Base-by-base conservation (phyloP, 495 filamentous ascomycete species). In the Aspergillus carlsbadensis region DNA sequence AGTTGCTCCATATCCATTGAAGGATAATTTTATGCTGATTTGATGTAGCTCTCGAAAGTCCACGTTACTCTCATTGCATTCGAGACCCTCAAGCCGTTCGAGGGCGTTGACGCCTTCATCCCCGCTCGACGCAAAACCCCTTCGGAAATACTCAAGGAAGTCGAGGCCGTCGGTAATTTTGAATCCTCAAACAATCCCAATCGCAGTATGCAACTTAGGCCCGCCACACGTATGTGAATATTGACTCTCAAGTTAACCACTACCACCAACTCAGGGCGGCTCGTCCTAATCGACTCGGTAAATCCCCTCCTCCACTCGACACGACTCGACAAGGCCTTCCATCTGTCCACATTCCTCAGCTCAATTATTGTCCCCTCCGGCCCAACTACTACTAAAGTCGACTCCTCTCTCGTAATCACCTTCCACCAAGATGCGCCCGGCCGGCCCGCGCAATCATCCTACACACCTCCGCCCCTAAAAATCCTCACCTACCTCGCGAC, bases 21-120 rank as follows among this genome's bases (percentile, higher is more conserved):
- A 24, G 6, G 35, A 41, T 2, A 20, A 7, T 36, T 34, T 21
- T 2, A 21, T 35, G 18, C 50, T 53, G 34, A 55, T 29, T n/a
- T 13, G 13, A 29, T 6, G 51, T 56, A 83, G 81, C 59, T 75
- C 15, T 78, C 78, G 3, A 83, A 83, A 66, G 76, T 72, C 35
- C 84, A 87, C 66, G 75, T 87, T 14, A 80, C 94, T n/a, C 87
- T 84, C 63, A 72, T 96, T 52, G 87, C 90, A n/a, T 90, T 90
- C 64, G 80, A 86, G 55, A 90, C 90, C 0, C 66, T 89, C 6
- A 83, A 81, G 42, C 81, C 83, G 10, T 70, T 70, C 7, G 64
- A 77, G 14, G 82, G 75, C 13, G 74, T 82, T 0, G 86, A 87
- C 66, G 64, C 80, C 20, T 87, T 92, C 58, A 71, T 96, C 52